Evolutionary conservation across 2,329 filamentous ascomycete genomes (phyloP).

Genomic region (Fonsecaea multimorphosa): DNA sequence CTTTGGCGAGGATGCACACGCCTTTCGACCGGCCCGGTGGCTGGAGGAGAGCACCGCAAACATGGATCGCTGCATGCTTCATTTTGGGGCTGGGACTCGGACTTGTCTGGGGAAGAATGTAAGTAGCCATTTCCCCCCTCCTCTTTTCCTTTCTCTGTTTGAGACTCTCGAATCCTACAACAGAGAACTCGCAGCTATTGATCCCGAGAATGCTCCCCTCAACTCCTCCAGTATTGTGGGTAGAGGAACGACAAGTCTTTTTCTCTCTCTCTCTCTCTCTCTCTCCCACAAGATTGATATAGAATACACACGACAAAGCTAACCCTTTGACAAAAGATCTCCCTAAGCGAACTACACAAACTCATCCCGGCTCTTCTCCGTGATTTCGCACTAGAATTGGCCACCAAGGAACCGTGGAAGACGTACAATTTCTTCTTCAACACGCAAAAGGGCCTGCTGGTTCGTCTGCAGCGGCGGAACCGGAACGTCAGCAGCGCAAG

Average conservation of each 20-base stretch:
- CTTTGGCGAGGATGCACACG: slow-evolving; percentile 39
- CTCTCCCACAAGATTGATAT: too few species aligned
- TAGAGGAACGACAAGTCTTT: too few species aligned
- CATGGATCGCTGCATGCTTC: slow-evolving; percentile 35
- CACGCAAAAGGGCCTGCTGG: slow-evolving; percentile 6
- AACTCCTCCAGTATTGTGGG: too few species aligned
- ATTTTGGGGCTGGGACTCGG: slow-evolving; percentile 33
- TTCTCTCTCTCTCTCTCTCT: too few species aligned
- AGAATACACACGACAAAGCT: not conserved
- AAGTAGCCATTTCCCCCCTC: not conserved
- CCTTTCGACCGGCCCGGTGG: slow-evolving; percentile 40
- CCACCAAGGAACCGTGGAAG: slow-evolving; percentile 20
- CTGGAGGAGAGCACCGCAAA: slow-evolving; percentile 25
- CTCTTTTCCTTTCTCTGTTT: too few species aligned
- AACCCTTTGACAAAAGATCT: slow-evolving; percentile 22
- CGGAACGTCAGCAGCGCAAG: not conserved
- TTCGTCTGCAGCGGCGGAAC: not conserved
- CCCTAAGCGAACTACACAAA: slow-evolving; percentile 14
- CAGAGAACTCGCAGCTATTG: too few species aligned
- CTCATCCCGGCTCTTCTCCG: slow-evolving; percentile 7
- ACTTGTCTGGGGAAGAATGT: slow-evolving; percentile 36
- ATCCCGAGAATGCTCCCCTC: too few species aligned
- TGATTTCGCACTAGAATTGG: slow-evolving; percentile 2
- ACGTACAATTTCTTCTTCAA: slow-evolving; percentile 16
- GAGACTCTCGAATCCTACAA: too few species aligned